phyloP scores from a whole-genome alignment of 202 grass and related monocot species.

The Musa balbisiana region DNA sequence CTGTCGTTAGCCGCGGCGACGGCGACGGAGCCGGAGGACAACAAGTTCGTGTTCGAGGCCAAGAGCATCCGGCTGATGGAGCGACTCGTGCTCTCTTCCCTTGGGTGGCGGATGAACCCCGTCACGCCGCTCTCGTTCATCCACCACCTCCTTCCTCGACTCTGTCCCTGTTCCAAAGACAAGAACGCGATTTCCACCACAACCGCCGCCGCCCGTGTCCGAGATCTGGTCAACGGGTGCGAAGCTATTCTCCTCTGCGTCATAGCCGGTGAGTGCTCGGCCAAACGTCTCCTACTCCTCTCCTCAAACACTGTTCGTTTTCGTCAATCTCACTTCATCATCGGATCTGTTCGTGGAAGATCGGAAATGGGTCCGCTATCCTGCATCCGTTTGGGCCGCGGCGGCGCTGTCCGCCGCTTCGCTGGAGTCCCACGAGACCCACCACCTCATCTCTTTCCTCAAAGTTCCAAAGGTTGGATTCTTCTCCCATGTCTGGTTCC shows the following conservation, averaged over 20 bases:
- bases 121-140: constrained; percentile 77
- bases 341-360: constrained; percentile 26
- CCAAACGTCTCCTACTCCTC: not conserved
- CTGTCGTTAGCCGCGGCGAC: constrained; percentile 20
- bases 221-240: constrained; percentile 9
- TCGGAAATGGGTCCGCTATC: constrained; percentile 43
- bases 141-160: constrained; percentile 36
- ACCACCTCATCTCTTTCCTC: constrained; percentile 34
- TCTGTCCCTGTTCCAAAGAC: not conserved
- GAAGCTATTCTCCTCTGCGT: constrained; percentile 43
- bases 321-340: not conserved
- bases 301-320: not conserved
- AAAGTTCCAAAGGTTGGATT: constrained; percentile 37
- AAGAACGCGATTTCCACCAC: no score
- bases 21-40: not conserved
- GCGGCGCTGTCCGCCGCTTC: not conserved
- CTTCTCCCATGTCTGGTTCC: not conserved
- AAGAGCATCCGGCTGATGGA: constrained; percentile 76
- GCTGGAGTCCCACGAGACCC: not conserved
- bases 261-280: constrained; percentile 43
- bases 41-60: constrained; percentile 42
- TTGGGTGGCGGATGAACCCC: constrained; percentile 64
- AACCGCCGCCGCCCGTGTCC: not conserved
- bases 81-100: constrained; percentile 57
- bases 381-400: constrained; percentile 32